Evolutionary conservation across 2,329 filamentous ascomycete genomes (phyloP), one percentile per base, ranked within the genome.

Genomic region (Fusarium sp.): DNA sequence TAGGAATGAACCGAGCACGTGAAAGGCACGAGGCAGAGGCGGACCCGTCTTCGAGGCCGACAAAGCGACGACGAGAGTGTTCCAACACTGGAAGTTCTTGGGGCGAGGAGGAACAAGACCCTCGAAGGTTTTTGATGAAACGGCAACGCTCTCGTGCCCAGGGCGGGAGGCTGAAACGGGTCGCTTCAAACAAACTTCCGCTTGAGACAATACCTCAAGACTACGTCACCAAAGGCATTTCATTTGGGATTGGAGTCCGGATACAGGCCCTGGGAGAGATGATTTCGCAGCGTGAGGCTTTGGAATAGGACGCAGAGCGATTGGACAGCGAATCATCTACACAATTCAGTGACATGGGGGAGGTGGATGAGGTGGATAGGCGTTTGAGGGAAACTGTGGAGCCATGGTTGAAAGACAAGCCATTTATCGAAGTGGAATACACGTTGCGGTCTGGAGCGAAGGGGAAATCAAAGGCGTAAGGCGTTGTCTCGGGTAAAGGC

Each of bases 191-290:
- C 18, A 70, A 53, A 37, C 65, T 78, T 36, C 73, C 76, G 9
- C 60, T 79, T 8, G 78, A 78, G 62, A 70, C 46, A 28, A 72
- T 73, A n/a, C 65, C 77, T 18, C 53, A 12, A 28, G 41, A 54
- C 5, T 50, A 72, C 30, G 43, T 66, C 44, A 74, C 71, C 8
- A 65, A 70, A 41, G 51, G 57, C 31, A 27, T 72, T 18, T 70
- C 59, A 18, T 50, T 53, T 30, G 65, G 52, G 27, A 39, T 66
- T 12, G 34, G 36, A 13, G 16, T 67, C 31, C 46, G 53, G 47
- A 55, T 68, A 43, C 18, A 30, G 16, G 27, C 47, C 28, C 30
- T 77, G 44, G 63, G 34, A 23, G 43, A 27, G 50, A 54, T 60
- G 50, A 53, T 66, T 31, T 11, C 59, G 12, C 53, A 65, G n/a